A percentile compares a stretch with the other conserved stretches of the same genome.
These are phyloP conservation scores for Trapa incisa DNA, from an alignment of 345 rosid species.

Conservation along the genomic window DNA sequence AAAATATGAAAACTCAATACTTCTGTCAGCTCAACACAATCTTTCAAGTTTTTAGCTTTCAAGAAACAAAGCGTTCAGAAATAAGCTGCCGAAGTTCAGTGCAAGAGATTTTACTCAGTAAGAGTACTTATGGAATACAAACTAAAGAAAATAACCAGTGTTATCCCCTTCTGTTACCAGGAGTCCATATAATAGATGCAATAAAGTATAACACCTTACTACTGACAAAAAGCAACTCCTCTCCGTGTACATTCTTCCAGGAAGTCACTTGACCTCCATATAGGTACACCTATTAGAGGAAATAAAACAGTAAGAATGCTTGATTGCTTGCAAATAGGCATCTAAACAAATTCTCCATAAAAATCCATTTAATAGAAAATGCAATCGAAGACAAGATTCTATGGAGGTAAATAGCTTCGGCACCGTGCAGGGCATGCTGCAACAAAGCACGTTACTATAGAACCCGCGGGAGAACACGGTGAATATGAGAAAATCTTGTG, in stretches of 20 bases:
- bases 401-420: background rate
- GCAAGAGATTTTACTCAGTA: too few species aligned
- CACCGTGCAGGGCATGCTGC: too few species aligned
- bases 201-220: constrained; percentile 39
- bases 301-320: background rate
- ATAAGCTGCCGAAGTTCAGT: too few species aligned
- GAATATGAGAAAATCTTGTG: background rate
- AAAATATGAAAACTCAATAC: too few species aligned
- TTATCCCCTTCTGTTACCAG: background rate
- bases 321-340: background rate
- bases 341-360: background rate
- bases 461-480: background rate
- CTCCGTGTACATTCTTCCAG: constrained; percentile 71
- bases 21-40: background rate
- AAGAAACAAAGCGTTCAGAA: background rate
- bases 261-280: constrained; percentile 78
- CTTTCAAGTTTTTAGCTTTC: background rate
- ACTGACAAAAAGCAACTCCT: constrained; percentile 74
- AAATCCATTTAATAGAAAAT: background rate
- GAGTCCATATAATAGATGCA: background rate
- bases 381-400: background rate
- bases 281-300: constrained; percentile 44
- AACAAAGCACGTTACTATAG: background rate
- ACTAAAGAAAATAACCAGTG: background rate
- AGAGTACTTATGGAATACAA: background rate